Conservation (phyloP, 768 basidiomycete genomes). For the Boletus sp. region DNA sequence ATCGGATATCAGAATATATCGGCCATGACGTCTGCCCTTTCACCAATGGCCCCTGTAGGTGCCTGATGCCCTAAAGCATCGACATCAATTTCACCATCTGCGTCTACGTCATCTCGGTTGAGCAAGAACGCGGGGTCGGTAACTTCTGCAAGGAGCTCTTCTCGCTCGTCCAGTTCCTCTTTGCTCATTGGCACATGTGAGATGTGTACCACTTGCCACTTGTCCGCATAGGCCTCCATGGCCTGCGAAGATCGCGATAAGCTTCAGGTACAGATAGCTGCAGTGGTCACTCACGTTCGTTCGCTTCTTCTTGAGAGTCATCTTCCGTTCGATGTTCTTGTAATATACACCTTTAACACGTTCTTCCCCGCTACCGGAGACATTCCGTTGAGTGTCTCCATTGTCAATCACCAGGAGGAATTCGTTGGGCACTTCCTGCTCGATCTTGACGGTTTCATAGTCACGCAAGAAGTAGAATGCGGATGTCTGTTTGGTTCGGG, state of each 20-base stretch:
- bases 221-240: conserved; percentile 72
- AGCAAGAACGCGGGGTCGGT: conserved; percentile 62
- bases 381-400: conserved; percentile 40
- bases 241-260: conserved; percentile 37
- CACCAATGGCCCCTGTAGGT: conserved; percentile 42
- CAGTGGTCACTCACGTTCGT: conserved; percentile 55
- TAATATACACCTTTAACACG: conserved; percentile 76
- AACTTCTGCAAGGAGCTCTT: conserved; percentile 76
- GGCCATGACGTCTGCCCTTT: conserved; percentile 34
- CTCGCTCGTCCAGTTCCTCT: conserved; percentile 77
- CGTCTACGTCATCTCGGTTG: conserved; percentile 47
- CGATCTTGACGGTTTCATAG: conserved; percentile 84
- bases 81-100: conserved; percentile 53
- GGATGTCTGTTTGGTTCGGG: conserved; percentile 47
- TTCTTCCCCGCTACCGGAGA: conserved; percentile 37
- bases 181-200: conserved; percentile 67
- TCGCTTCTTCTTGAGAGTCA: conserved; percentile 82
- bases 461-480: conserved; percentile 77
- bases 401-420: conserved; percentile 75
- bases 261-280: not conserved
- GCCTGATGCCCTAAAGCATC: conserved; percentile 65
- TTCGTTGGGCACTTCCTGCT: conserved; percentile 84
- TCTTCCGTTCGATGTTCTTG: conserved; percentile 87
- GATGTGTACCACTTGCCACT: conserved; percentile 79
- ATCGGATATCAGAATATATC: conserved; percentile 31